Base-by-base conservation (phyloP, 495 filamentous ascomycete genomes). In the Oidiodendron maius region DNA sequence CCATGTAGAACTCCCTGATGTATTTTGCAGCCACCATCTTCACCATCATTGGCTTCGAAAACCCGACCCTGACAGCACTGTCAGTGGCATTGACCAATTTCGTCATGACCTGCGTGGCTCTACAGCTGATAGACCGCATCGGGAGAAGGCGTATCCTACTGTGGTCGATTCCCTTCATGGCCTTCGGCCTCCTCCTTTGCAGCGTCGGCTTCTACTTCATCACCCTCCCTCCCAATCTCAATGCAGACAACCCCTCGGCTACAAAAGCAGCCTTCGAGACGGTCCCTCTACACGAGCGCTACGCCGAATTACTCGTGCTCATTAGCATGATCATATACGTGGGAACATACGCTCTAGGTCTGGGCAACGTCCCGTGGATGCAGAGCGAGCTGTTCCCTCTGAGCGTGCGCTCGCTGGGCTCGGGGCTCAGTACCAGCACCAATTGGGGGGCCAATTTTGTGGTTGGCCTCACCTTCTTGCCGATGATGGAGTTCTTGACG, bases 21-120 rank as follows among this genome's bases (percentile, higher is more conserved):
- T 96, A 96, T 62, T 96, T 91, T 63, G 91, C 88, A 5, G 87
- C 89, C 3, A 95, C 89, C 4, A 88, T 96, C 24, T 96, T 96
- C 62, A 72, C 81, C 10, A 67, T 89, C 23, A 70, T 95, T 17
- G 84, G 84, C 2, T 95, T 96, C 63, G 72, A 73, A 24, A 82
- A 80, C 15, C 91, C 91, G 21, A 95, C 87, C 0, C 72, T 91
- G 38, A 89, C 84, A 2, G 86, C 88, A 2, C 75, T 95, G 34
- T 80, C 81, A 4, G 83, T 96, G 25, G 91, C 91, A 1, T 60
- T 79, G 54, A 91, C 90, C 15, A 96, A 96, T 55, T 90, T 93
- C 60, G 45, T 76, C 38, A 85, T 89, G 61, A 96, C 91, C 3
- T 61, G 89, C 39, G 62, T 83, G 43, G 88, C 89, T 32, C 83